Evolutionary conservation across 2,329 filamentous ascomycete genomes (phyloP).

Genomic region (Aspergillus uvarum): DNA sequence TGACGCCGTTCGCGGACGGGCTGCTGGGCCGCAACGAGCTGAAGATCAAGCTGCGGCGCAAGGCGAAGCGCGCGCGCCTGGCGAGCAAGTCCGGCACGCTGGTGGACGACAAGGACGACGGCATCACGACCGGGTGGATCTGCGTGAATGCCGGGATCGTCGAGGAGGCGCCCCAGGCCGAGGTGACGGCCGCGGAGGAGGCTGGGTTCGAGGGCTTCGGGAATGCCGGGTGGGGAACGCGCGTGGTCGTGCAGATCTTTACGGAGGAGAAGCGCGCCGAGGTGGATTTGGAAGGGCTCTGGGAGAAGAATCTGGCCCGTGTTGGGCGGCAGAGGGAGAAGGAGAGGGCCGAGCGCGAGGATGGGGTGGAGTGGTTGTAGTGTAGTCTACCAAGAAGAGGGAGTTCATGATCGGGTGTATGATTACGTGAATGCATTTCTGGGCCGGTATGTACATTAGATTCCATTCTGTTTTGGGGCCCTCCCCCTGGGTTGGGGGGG

Average conservation of each 20-base stretch:
- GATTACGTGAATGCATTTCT: background rate
- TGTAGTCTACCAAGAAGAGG: background rate
- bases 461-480: background rate
- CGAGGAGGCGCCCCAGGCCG: conserved; percentile 46
- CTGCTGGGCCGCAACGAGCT: conserved; percentile 86
- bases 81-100: conserved; percentile 68
- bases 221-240: conserved; percentile 54
- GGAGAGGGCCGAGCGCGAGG: background rate
- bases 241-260: conserved; percentile 69
- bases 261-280: conserved; percentile 68
- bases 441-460: background rate
- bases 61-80: conserved; percentile 77
- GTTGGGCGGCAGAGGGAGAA: conserved; percentile 32
- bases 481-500: background rate
- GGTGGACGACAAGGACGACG: conserved; percentile 67
- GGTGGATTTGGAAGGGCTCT: conserved; percentile 65
- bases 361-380: background rate
- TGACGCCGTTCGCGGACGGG: conserved; percentile 80
- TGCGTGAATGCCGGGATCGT: conserved; percentile 84
- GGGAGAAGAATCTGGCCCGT: conserved; percentile 51
- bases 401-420: background rate
- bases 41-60: conserved; percentile 78
- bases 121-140: conserved; percentile 91
- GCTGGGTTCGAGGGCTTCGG: conserved; percentile 73
- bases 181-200: conserved; percentile 28